Conservation (phyloP, 441 rosid species). For the Theobroma grandiflorum region DNA sequence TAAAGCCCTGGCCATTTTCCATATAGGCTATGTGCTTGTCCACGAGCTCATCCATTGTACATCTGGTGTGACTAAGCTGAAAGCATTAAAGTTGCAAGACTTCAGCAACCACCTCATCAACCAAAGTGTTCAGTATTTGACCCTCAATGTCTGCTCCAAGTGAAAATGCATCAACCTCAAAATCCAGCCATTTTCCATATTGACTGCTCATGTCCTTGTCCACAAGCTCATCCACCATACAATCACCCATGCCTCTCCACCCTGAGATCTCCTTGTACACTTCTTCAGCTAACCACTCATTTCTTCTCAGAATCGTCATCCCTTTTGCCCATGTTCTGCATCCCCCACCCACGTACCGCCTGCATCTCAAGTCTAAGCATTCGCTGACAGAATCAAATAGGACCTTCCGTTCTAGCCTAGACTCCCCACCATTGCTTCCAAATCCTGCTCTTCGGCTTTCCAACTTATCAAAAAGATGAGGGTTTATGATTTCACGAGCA, state of each 20-base stretch:
- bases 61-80: not conserved
- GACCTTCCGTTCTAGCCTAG: constrained; percentile 55
- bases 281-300: constrained; percentile 71
- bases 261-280: constrained; percentile 71
- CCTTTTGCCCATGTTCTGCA: constrained; percentile 61
- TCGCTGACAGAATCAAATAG: constrained; percentile 79
- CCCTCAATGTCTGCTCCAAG: constrained; percentile 69
- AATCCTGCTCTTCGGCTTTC: constrained; percentile 52
- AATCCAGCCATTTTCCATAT: constrained; percentile 87
- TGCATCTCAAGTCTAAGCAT: constrained; percentile 67
- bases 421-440: constrained; percentile 34
- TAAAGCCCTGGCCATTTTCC: not conserved
- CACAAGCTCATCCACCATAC: constrained; percentile 92
- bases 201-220: constrained; percentile 89
- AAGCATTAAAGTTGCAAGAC: constrained; percentile 37
- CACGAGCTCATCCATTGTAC: not conserved
- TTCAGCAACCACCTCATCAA: constrained; percentile 71
- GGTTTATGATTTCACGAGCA: constrained; percentile 53
- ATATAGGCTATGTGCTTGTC: not conserved
- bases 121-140: constrained; percentile 58
- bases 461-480: constrained; percentile 69
- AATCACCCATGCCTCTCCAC: constrained; percentile 75
- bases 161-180: constrained; percentile 64
- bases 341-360: constrained; percentile 61
- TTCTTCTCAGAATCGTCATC: constrained; percentile 51